Evolutionary conservation across 495 filamentous ascomycete species (phyloP), one percentile per base, ranked within the genome.

Genomic region (Aspergillus panamensis): DNA sequence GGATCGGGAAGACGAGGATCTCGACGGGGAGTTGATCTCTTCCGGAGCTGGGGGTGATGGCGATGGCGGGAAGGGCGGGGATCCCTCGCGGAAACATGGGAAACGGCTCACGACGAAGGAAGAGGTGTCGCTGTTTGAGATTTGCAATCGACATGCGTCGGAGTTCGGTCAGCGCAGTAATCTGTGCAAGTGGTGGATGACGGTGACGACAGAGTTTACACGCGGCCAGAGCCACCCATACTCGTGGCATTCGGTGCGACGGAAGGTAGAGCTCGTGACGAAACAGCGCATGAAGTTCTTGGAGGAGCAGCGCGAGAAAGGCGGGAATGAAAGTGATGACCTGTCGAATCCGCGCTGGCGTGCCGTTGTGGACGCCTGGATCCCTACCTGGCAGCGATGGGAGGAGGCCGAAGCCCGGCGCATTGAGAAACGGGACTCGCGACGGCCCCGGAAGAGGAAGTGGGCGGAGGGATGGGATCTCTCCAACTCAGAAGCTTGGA

Each of bases 171-270:
- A 69, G 39, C 76, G 76, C 61, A 78, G 73, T 54, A 77, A 75
- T 35, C 69, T 78, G 4, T 78, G 76, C 58, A 74, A 77, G 39
- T 78, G 76, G 76, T 78, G 76, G 76, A 71, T 68, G 57, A 72
- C 64, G 6, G 63, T 78, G 16, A 71, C 76, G 12, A 60, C 60
- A 25, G 74, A 77, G 47, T 78, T 78, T 55, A 73, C 69, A 7
- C 62, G 58, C 25, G 66, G 68, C 17, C 69, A 75, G 45, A 74
- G 73, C 20, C 69, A 74, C 39, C 71, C 73, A 9, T 78, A 78
- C 60, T 74, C 71, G 14, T 78, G 76, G 76, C 74, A 78, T 19
- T 77, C 74, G 14, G 76, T 78, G 14, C 76, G 76, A 7, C 66
- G 76, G 29, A 78, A 77, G 59, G 76, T 78, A 3, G 76, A 78